Evolutionary conservation across 148 eudicot species (phyloP).

Genomic region (Suaeda aralocaspica): DNA sequence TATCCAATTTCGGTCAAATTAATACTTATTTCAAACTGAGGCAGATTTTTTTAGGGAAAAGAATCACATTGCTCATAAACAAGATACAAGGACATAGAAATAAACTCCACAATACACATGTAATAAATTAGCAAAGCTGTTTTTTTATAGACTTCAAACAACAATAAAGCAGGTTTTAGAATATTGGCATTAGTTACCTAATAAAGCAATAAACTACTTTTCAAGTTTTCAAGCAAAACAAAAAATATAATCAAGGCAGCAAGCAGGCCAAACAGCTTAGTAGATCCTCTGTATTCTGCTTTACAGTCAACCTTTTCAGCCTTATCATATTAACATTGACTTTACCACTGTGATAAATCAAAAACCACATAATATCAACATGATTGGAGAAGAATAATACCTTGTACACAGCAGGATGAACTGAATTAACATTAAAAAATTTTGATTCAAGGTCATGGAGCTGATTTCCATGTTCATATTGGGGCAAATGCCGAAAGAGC

Average conservation of each 20-base stretch:
- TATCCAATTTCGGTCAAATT: not conserved
- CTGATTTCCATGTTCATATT: conserved; percentile 76
- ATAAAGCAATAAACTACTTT: no score
- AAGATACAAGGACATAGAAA: no score
- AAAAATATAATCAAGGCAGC: no score
- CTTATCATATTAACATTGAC: no score
- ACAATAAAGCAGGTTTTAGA: no score
- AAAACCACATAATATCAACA: not conserved
- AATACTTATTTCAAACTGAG: not conserved
- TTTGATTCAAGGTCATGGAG: conserved; percentile 67
- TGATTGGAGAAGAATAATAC: conserved; percentile 30
- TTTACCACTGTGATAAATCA: not conserved
- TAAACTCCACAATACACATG: not conserved
- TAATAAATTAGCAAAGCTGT: not conserved
- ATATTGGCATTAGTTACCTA: no score
- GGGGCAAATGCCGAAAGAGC: conserved; percentile 84
- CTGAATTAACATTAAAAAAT: conserved; percentile 53
- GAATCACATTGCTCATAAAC: not conserved
- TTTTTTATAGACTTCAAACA: no score
- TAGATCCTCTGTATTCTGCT: no score
- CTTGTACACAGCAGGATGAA: conserved; percentile 94
- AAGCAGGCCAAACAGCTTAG: no score
- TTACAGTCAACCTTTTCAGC: no score
- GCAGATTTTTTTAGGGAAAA: not conserved
- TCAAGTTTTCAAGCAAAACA: no score